Evolutionary conservation across 208 protist species (phyloP), one percentile per base, ranked within the genome.

Genomic region (Lotmaria passim): DNA sequence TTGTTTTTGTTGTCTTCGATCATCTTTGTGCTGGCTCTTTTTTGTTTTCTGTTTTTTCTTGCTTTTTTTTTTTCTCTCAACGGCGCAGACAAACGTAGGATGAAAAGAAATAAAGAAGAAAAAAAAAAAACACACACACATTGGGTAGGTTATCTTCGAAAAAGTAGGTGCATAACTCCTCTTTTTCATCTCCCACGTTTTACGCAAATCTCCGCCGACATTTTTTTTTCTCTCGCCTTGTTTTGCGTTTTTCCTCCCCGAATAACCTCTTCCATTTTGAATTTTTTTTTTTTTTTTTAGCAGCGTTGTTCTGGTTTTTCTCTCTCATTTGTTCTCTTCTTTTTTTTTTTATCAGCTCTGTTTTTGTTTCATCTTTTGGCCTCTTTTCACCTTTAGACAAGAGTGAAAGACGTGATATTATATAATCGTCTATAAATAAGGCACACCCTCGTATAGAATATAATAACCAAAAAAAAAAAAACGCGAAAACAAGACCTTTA

Each of bases 401-500:
- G 14, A 7, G 28, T n/a, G 4, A 12, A 47, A 1, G 19, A 8
- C 15, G 33, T 44, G 11, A 56, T 24, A 24, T 23, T 31, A 58
- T 14, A 58, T 14, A 69, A 47, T 63, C 17, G 21, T 47, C 31
- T 52, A 59, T 56, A 57, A 64, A 60, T 39, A 53, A 38, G 23
- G 36, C 33, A 44, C 30, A 61, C 53, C 26, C 47, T 38, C 57
- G 39, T 50, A 62, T 50, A 73, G 43, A 64, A 63, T 8, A 60
- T 52, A 59, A n/a, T n/a, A n/a, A n/a, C n/a, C 15, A 72, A 41
- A 66, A 65, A 65, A 58, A 41, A 28, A 64, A 3, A 60, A n/a
- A 70, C 6, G 61, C 7, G 56, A 53, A 50, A 2, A 38, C 0
- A 47, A 0, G 19, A 43, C 33, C 38, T 50, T 28, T 43, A 36